These are phyloP conservation scores for Aspergillus indologenus DNA, from an alignment of 495 filamentous ascomycete species.

Conservation along the genomic window DNA sequence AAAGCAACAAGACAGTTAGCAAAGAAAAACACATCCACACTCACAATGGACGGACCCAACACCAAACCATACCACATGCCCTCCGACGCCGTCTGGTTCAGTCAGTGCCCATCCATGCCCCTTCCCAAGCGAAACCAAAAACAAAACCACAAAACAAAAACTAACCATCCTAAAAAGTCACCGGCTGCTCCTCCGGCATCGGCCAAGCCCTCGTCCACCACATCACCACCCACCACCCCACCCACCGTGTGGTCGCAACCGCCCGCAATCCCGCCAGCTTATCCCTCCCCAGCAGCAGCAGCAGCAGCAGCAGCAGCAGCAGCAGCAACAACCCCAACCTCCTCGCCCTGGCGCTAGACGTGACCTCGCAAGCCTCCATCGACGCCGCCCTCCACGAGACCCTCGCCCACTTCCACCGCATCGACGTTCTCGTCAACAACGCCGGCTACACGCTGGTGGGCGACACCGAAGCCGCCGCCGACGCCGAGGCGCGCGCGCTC, in stretches of 20 bases:
- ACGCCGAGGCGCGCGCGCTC: constrained; percentile 30
- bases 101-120: constrained; percentile 23
- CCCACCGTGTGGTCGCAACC: constrained; percentile 45
- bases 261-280: constrained; percentile 32
- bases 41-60: constrained; percentile 23
- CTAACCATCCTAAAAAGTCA: constrained; percentile 1
- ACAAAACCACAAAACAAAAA: background rate
- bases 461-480: constrained; percentile 40
- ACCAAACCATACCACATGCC: constrained; percentile 44
- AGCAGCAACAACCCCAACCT: constrained; percentile 22
- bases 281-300: constrained; percentile 30
- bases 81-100: constrained; percentile 48
- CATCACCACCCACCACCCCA: constrained; percentile 27
- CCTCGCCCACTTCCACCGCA: constrained; percentile 36
- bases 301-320: too few species aligned
- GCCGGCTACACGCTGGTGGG: constrained; percentile 48
- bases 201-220: constrained; percentile 37
- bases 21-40: background rate
- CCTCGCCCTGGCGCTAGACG: constrained; percentile 43
- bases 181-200: constrained; percentile 23
- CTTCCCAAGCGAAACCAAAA: too few species aligned
- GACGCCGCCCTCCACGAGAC: constrained; percentile 36
- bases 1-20: background rate
- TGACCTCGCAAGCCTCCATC: constrained; percentile 39
- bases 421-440: constrained; percentile 58